Percentiles rank a stretch among this genome's conserved stretches.
Conservation (phyloP, 2,329 filamentous ascomycete species). For the Zymoseptoria ardabiliae region DNA sequence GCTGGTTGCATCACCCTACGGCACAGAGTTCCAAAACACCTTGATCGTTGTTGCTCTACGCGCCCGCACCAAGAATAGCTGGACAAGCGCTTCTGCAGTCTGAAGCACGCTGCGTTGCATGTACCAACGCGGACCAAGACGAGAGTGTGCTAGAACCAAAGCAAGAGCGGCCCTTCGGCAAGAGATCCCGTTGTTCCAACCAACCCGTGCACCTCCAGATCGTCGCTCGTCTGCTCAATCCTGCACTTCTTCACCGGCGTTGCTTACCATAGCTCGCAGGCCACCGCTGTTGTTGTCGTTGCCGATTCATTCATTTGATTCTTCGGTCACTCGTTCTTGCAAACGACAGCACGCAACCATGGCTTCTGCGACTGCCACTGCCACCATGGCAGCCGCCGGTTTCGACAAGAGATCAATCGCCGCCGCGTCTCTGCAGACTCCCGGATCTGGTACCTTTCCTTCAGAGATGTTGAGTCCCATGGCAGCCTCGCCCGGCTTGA, state of each 20-base stretch:
- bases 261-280: conserved; percentile 20
- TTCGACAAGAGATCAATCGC: conserved; percentile 34
- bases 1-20: conserved; percentile 12
- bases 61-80: conserved; percentile 25
- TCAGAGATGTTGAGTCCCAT: conserved; percentile 57
- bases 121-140: conserved; percentile 15
- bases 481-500: conserved; percentile 57
- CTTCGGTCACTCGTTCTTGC: conserved; percentile 22
- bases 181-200: conserved; percentile 14
- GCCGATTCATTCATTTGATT: conserved; percentile 27
- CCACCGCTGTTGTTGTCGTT: conserved; percentile 19
- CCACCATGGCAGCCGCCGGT: conserved; percentile 29
- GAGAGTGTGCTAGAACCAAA: conserved; percentile 15
- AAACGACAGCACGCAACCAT: conserved; percentile 23
- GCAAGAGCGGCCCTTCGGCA: conserved; percentile 20
- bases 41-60: conserved; percentile 16
- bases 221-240: conserved; percentile 6
- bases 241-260: conserved; percentile 16
- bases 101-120: conserved; percentile 18
- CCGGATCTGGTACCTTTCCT: conserved; percentile 53
- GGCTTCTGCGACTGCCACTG: conserved; percentile 26
- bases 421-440: conserved; percentile 40
- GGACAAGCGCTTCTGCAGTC: conserved; percentile 12
- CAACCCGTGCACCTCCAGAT: conserved; percentile 7
- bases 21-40: conserved; percentile 7